Evolutionary conservation across 2,329 filamentous ascomycete species (phyloP).

Genomic region (Cladobotryum protrusum): DNA sequence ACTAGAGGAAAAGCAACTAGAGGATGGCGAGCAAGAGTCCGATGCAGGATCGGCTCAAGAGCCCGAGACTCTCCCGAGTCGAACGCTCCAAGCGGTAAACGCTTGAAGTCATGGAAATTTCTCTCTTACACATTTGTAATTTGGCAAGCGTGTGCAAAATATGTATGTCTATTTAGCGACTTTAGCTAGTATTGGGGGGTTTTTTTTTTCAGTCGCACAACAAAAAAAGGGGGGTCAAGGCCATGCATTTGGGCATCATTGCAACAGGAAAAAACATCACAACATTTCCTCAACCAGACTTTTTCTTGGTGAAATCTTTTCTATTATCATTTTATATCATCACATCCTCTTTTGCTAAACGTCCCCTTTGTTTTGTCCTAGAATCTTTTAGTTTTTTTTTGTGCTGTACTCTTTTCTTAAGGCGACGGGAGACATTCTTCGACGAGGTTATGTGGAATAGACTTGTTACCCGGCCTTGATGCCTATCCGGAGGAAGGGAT

Average conservation of each 20-base stretch:
- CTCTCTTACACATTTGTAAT: constrained; percentile 4
- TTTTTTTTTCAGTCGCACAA: background rate
- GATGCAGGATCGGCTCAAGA: constrained; percentile 24
- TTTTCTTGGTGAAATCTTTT: background rate
- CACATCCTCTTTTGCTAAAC: background rate
- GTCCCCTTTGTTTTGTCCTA: background rate
- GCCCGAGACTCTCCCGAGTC: constrained; percentile 23
- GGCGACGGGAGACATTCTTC: constrained; percentile 3
- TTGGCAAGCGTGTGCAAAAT: constrained; percentile 15
- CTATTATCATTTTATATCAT: background rate
- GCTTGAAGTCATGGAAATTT: constrained; percentile 21
- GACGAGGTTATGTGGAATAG: constrained; percentile 7
- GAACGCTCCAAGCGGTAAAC: constrained; percentile 27
- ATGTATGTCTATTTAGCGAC: constrained; percentile 23
- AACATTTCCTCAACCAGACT: too few relatives aligned
- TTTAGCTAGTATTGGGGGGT: constrained; percentile 1
- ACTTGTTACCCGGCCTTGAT: background rate
- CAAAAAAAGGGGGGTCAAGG: too few relatives aligned
- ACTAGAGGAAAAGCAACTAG: background rate
- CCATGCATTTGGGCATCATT: too few relatives aligned
- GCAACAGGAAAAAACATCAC: too few relatives aligned
- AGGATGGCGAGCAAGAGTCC: constrained; percentile 21
- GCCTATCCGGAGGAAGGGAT: too few relatives aligned
- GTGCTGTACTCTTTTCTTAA: constrained; percentile 1
- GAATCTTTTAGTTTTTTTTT: background rate